Evolutionary conservation across 371 early-diverging fungal species (phyloP), one percentile per base, ranked within the genome.

Genomic region (Lichtheimia corymbifera): DNA sequence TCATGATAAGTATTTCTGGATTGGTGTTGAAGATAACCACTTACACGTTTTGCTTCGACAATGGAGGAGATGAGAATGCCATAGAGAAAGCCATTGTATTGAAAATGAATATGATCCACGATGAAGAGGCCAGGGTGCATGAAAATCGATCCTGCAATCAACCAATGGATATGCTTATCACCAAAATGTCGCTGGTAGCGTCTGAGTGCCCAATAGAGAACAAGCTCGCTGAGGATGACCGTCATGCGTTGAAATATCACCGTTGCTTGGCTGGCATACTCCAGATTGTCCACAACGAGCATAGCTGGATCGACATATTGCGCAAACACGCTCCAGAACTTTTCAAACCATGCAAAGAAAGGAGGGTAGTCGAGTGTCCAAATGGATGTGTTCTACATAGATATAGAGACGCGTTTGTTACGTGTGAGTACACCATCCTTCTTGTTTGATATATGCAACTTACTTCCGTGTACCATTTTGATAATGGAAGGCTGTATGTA

Each of bases 321-420:
- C 4, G 92, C 96, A 45, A 87, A 70, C 15, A 82, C 66, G 7
- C 93, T 83, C 58, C 97, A 74, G 13, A 72, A 52, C 66, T 84
- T 92, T 70, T 98, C 97, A 70, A 97, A 96, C 91, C 92, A 95
- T 7, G 98, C 97, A 74, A 98, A 98, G 71, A 97, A 92, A 42
- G 98, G 98, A 25, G 97, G 98, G 70, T 98, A 98, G 75, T 98
- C 98, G 24, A 94, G 77, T 6, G 98, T 98, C 97, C 98, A 97
- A 72, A 94, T 92, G 50, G 96, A 95, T 27, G 91, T 91, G 56
- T 83, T 81, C 89, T 90, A 70, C 9, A n/a, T 22, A n/a, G n/a
- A 22, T 22, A 22, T 2, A 22, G 22, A 22, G 22, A 35, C 35
- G 35, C 35, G 35, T 35, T 35, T 0, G 11, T 35, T 24, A 5